A percentile compares a stretch with the other conserved stretches of the same genome.
Evolutionary conservation across 2,329 filamentous ascomycete species (phyloP).

Genomic region (Stagonosporopsis tanaceti): DNA sequence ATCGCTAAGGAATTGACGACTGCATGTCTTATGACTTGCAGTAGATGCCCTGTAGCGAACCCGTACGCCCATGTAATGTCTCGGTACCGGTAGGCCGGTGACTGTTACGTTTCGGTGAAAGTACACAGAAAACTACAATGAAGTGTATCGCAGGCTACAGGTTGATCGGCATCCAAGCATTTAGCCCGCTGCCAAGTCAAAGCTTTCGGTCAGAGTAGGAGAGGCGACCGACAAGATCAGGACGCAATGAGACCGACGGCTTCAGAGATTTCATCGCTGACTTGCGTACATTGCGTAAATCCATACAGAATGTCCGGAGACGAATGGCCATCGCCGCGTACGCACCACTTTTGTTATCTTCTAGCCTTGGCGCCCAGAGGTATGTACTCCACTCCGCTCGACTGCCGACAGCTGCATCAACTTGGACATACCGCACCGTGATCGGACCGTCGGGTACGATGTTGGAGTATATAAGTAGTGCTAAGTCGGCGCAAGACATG

Average conservation of each 20-base stretch:
- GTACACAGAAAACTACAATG: not conserved
- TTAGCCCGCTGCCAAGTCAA: conserved; percentile 8
- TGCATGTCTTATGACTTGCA: not conserved
- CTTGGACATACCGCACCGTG: not conserved
- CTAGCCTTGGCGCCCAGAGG: conserved; percentile 5
- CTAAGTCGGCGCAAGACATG: not conserved
- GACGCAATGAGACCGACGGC: not conserved
- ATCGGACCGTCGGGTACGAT: not conserved
- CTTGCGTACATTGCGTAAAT: conserved; percentile 2
- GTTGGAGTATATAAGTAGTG: not conserved
- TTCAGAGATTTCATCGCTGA: conserved; percentile 2
- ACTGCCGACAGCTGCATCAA: conserved; percentile 3
- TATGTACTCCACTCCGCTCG: conserved; percentile 6
- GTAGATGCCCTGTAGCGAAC: too few species aligned
- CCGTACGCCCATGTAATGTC: not conserved
- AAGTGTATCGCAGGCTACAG: not conserved
- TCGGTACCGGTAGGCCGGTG: too few species aligned
- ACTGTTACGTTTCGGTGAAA: not conserved
- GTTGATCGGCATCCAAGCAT: conserved; percentile 3
- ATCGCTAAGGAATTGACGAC: not conserved
- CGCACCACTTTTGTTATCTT: conserved; percentile 14
- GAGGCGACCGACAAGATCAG: not conserved
- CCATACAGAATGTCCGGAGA: not conserved
- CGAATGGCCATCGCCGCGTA: not conserved
- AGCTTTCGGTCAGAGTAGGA: conserved; percentile 1